phyloP scores from a whole-genome alignment of 108 stramenopile genomes.

The Cyclotella atomus region DNA sequence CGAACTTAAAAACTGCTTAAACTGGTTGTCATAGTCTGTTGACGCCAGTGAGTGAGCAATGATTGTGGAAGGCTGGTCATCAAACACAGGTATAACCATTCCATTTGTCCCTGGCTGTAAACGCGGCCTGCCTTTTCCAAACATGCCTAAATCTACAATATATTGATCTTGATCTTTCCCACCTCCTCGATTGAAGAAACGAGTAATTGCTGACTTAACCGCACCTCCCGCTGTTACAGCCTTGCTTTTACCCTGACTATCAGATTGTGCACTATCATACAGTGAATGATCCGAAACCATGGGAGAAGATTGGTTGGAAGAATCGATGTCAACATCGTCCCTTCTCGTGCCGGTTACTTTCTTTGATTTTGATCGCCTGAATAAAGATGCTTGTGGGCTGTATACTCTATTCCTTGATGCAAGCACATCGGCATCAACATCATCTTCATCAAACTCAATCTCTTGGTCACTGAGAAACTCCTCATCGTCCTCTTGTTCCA shows the following conservation, averaged over 20 bases:
- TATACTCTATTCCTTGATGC: conserved; percentile 80
- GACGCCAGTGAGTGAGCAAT: conserved; percentile 94
- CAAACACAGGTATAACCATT: conserved; percentile 91
- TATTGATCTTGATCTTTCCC: conserved; percentile 80
- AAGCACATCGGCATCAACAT: conserved; percentile 87
- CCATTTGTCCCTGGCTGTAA: conserved; percentile 90
- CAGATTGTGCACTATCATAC: conserved; percentile 27
- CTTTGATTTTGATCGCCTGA: conserved; percentile 33
- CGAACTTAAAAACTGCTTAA: conserved; percentile 58
- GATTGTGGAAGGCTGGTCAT: conserved; percentile 91
- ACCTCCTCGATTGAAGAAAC: conserved; percentile 87
- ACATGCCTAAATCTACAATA: conserved; percentile 88
- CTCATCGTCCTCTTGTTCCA: conserved; percentile 71
- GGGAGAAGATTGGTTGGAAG: conserved; percentile 2
- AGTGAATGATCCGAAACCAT: conserved; percentile 29
- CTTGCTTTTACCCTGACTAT: conserved; percentile 44
- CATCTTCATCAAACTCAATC: conserved; percentile 77
- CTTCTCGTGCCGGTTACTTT: conserved; percentile 50
- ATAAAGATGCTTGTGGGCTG: conserved; percentile 29
- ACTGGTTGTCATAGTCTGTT: conserved; percentile 80
- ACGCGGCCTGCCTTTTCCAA: conserved; percentile 87
- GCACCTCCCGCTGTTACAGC: conserved; percentile 85
- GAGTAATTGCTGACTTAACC: conserved; percentile 87
- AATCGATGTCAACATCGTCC: conserved; percentile 12
- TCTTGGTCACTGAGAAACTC: conserved; percentile 74